Base-by-base conservation (phyloP, 2,329 filamentous ascomycete species). In the Phaeophleospora eucalypticola region DNA sequence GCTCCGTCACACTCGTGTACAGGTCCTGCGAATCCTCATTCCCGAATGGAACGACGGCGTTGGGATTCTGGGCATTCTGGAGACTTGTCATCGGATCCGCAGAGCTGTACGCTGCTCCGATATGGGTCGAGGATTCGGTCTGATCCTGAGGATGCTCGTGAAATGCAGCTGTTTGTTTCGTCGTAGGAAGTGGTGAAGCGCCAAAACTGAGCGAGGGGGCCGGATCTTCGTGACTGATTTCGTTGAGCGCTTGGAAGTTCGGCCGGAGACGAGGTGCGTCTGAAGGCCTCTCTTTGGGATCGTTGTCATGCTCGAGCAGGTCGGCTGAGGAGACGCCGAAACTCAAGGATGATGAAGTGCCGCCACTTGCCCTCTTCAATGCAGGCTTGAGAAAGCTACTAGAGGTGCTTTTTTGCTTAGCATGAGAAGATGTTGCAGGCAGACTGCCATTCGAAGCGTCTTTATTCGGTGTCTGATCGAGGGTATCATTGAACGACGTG, bases 401-500 rank as follows among this genome's bases (percentile, higher is more conserved):
- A 21, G 34, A 17, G 9, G 4, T n/a, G n/a, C 16, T 38, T 18
- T 27, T 34, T 2, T n/a, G 14, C 6, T 18, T 14, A 3, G 33
- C 12, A 14, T 24, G 10, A 18, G 24, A 27, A 32, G 18, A 15
- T 33, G 33, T 15, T 21, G 18, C 3, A 33, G 33, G 10, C 12
- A 16, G 19, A 4, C 20, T 16, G 12, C 40, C 20, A 34, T 24
- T 29, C 37, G 10, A 29, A 32, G n/a, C 20, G 4, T 12, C 32
- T 24, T 38, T 17, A 32, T 36, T 21, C 17, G 14, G 16, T 17
- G 40, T 8, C 34, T 35, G 14, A 6, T 18, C 40, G 14, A 53
- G 46, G 7, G 55, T 48, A 9, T 59, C 52, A 4, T 43, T 42
- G 16, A 51, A 50, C 7, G 52, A 50, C 18, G 52, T 55, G 1